Base-by-base conservation (phyloP, 192 early-diverging fungal genomes). In the Podila epigama region DNA sequence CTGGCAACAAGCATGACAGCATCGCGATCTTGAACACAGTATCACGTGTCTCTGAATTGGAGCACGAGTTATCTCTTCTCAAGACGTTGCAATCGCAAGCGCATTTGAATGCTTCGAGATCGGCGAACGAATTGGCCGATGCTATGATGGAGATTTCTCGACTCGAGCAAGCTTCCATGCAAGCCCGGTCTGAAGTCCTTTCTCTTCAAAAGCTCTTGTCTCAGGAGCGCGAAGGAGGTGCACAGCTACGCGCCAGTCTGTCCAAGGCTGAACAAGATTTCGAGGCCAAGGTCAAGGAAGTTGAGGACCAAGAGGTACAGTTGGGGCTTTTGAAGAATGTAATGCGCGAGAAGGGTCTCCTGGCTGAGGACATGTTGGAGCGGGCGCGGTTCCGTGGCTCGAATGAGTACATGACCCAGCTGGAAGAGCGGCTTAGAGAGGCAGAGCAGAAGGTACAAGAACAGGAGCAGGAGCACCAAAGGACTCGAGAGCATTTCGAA, bases 251-350 rank as follows among this genome's bases (percentile, higher is more conserved):
- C 37, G 80, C 57, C 29, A 31, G 58, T 8, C 32, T 86, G 51
- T 63, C 51, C 31, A 73, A 81, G 51, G 79, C 72, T 18, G 84
- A 88, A 73, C 51, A 60, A 18, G 44, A 67, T 6, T 48, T 89
- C 16, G 63, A 70, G 16, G 71, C 72, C 34, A 80, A 75, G 60
- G 58, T 77, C 25, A 62, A 77, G 31, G 75, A 81, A 25, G 62
- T 87, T 32, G 87, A 89, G 40, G 83, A 86, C 41, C 70, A 79
- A 53, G 81, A 87, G 56, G 82, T 89, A 2, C 81, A 85, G 50
- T 51, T 87, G 9, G 79, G 79, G n/a, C 80, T 89, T 75, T 72
- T 89, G 70, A 80, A 79, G 59, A 70, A 84, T 39, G 79, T 82
- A 11, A 80, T 84, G 70, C 64, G 69, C 7, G 78, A 83, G 35